Evolutionary conservation across 1,139 yeast species (phyloP).

Genomic region (Hanseniaspora gamundiae): DNA sequence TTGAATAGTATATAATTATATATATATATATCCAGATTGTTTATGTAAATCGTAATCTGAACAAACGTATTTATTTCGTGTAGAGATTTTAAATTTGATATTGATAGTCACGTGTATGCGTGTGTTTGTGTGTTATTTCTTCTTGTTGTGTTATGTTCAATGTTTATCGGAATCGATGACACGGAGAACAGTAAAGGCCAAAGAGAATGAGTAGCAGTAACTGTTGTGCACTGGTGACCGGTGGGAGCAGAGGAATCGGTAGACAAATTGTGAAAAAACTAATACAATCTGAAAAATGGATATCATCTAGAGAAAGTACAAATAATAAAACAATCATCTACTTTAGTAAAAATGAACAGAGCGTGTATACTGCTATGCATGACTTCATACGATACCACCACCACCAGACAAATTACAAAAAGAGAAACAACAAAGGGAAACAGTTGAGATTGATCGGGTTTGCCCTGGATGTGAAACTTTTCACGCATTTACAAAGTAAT

Average conservation of each 20-base stretch:
- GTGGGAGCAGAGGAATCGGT: slow-evolving; percentile 7
- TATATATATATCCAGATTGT: background rate
- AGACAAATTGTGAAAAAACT: background rate
- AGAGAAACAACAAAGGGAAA: background rate
- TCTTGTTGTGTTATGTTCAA: too few species aligned
- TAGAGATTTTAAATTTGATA: too few species aligned
- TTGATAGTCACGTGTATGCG: too few species aligned
- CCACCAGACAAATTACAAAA: background rate
- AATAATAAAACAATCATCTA: background rate
- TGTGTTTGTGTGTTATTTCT: too few species aligned
- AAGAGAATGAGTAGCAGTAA: background rate
- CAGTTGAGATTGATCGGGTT: background rate
- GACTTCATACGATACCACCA: background rate
- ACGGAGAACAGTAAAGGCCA: background rate
- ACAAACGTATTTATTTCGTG: too few species aligned
- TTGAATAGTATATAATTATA: too few species aligned
- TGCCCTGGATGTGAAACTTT: background rate
- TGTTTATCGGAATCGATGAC: too few species aligned
- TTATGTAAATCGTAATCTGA: background rate
- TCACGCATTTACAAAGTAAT: background rate
- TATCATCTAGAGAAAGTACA: background rate
- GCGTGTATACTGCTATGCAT: background rate
- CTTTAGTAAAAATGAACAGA: background rate
- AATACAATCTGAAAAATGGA: background rate
- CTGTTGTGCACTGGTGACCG: slow-evolving; percentile 5